Evolutionary conservation across 2,329 filamentous ascomycete genomes (phyloP), one percentile per base, ranked within the genome.

Genomic region (Whalleya microplaca): DNA sequence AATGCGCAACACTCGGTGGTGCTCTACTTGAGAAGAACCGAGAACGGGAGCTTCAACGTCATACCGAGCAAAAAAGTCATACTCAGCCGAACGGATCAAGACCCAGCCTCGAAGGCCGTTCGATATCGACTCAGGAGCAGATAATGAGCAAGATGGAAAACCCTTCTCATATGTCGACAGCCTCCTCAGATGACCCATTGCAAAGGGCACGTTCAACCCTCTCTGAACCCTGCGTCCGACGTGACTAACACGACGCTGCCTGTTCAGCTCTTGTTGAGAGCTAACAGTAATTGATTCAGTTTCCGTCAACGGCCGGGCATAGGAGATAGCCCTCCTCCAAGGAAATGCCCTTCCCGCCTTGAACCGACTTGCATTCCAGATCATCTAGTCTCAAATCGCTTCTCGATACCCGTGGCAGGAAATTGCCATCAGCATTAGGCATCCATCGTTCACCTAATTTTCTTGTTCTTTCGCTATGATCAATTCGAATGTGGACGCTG

Each of bases 1-100:
- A 97, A 74, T 98, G 94, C 72, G 94, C 92, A 12, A 97, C 95
- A 3, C 86, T 98, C 32, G 92, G 94, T 55, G 89, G 91, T 45
- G 88, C 89, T 48, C 80, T 96, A 51, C 82, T 94, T 50, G 91
- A 95, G 72, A 90, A 92, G 75, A 89, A 88, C 67, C 77, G 85
- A 48, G 85, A 88, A 71, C 79, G 80, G 55, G 84, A 84, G 72
- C 75, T 81, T 64, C 81, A 72, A 62, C 80, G 81, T 49, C 78
- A 81, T 49, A 74, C 75, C 29, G 79, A 82, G 46, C 78, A 76
- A 45, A 81, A 79, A 59, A 76, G 76, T 21, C 75, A 73, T 54
- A 73, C 72, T 44, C 73, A 75, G 61, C 70, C 75, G 51, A 69
- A 74, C 50, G 59, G 71, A 74, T 56, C 58, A 23, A 65, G 69